Conservation (phyloP, 768 basidiomycete species). For the Phlebiopsis gigantea region DNA sequence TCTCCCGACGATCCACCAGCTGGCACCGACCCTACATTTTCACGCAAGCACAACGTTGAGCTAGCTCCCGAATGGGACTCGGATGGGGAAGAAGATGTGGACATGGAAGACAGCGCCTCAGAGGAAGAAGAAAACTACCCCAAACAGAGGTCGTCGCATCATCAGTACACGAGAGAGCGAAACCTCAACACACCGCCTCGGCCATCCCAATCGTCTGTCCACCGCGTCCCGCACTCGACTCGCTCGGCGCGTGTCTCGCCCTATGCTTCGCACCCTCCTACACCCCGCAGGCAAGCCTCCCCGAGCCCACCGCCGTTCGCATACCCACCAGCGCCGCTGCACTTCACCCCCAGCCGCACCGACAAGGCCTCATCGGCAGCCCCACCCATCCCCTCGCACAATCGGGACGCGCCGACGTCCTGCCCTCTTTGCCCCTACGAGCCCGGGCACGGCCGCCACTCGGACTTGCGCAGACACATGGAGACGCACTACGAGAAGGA, state of each 20-base stretch:
- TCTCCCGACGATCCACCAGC: not conserved
- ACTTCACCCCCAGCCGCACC: not conserved
- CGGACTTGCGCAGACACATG: constrained; percentile 17
- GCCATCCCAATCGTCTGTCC: not conserved
- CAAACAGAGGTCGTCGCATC: not conserved
- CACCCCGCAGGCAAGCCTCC: not conserved
- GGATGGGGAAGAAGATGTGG: not conserved
- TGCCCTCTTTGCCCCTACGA: constrained; percentile 10
- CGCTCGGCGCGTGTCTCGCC: not conserved
- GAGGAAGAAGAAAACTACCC: not conserved
- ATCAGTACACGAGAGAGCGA: not conserved
- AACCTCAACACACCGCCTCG: not conserved
- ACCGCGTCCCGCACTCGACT: not conserved
- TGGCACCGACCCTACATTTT: not conserved
- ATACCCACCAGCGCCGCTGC: not conserved
- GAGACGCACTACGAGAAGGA: constrained; percentile 10
- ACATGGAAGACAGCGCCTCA: not conserved
- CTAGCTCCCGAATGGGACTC: not conserved
- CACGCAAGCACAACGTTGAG: not conserved
- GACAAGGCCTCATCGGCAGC: not conserved
- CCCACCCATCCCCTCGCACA: too few species aligned
- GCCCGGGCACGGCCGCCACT: constrained; percentile 7
- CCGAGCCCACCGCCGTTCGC: too few species aligned
- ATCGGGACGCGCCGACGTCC: not conserved
- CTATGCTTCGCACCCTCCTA: not conserved